phyloP scores from a whole-genome alignment of 108 stramenopile species.

The Pseudonitzschia multistriata region DNA sequence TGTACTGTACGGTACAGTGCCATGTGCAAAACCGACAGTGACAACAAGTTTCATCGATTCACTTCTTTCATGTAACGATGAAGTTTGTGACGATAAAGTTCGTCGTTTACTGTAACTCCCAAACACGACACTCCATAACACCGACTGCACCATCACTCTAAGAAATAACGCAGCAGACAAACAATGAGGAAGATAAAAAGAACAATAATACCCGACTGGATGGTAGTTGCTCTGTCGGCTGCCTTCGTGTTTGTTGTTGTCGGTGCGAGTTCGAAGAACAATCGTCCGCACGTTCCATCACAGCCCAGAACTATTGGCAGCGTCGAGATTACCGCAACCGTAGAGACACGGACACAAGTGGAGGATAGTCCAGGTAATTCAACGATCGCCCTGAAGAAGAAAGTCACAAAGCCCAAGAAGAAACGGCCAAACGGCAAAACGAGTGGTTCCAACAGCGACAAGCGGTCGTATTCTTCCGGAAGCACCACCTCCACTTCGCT shows the following conservation, averaged over 20 bases:
- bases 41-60: too few species aligned
- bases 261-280: not conserved
- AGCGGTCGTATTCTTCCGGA: not conserved
- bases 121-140: too few species aligned
- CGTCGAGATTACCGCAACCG: not conserved
- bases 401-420: not conserved
- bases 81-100: too few species aligned
- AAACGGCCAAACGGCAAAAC: not conserved
- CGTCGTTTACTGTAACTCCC: too few species aligned
- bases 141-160: not conserved
- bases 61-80: too few species aligned
- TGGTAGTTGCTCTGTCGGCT: not conserved
- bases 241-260: not conserved
- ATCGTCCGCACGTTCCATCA: not conserved
- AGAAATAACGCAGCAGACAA: not conserved
- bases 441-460: not conserved
- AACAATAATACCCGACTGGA: not conserved
- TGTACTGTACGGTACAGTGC: too few species aligned
- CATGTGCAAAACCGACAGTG: too few species aligned
- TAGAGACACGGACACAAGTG: not conserved
- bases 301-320: not conserved
- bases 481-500: conserved; percentile 30
- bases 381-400: not conserved
- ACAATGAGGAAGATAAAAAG: not conserved
- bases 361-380: not conserved